phyloP scores from a whole-genome alignment of 257 asterid species.

The Paulownia fortunei region DNA sequence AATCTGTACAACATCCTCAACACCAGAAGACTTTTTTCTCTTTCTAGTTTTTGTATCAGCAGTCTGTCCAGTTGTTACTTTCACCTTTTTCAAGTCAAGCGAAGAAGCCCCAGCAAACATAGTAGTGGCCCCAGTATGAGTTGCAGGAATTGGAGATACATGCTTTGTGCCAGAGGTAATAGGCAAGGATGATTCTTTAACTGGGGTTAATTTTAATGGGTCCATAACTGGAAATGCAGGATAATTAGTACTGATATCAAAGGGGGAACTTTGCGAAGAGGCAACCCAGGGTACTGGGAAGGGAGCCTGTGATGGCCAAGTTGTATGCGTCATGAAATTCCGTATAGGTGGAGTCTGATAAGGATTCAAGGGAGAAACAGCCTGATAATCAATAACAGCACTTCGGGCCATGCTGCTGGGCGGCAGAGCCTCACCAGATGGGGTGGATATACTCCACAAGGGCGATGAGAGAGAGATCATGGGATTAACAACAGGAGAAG shows the following conservation, averaged over 20 bases:
- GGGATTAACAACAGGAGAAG: conserved; percentile 65
- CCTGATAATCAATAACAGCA: conserved; percentile 67
- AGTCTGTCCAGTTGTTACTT: conserved; percentile 52
- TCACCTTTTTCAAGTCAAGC: conserved; percentile 49
- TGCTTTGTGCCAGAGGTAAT: conserved; percentile 49
- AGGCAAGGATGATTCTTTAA: conserved; percentile 57
- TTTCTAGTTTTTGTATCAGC: conserved; percentile 72
- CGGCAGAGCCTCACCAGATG: conserved; percentile 64
- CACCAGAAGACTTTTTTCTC: conserved; percentile 67
- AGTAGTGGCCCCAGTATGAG: conserved; percentile 50
- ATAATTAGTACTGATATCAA: conserved; percentile 56
- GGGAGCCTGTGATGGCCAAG: conserved; percentile 69
- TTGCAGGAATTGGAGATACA: conserved; percentile 40
- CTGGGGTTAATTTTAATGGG: conserved; percentile 55
- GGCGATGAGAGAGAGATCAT: conserved; percentile 84
- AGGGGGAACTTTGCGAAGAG: conserved; percentile 73
- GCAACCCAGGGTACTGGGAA: conserved; percentile 78
- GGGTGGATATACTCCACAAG: conserved; percentile 84
- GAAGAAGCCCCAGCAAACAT: conserved; percentile 50
- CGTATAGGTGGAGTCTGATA: conserved; percentile 70
- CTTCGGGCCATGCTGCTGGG: conserved; percentile 62
- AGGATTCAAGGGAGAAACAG: conserved; percentile 76
- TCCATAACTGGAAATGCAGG: conserved; percentile 61
- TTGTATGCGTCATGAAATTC: conserved; percentile 56
- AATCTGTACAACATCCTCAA: conserved; percentile 57